Percentiles rank a stretch among this genome's conserved stretches.
phyloP scores from a whole-genome alignment of 768 basidiomycete species.

The Termitomyces sp. region DNA sequence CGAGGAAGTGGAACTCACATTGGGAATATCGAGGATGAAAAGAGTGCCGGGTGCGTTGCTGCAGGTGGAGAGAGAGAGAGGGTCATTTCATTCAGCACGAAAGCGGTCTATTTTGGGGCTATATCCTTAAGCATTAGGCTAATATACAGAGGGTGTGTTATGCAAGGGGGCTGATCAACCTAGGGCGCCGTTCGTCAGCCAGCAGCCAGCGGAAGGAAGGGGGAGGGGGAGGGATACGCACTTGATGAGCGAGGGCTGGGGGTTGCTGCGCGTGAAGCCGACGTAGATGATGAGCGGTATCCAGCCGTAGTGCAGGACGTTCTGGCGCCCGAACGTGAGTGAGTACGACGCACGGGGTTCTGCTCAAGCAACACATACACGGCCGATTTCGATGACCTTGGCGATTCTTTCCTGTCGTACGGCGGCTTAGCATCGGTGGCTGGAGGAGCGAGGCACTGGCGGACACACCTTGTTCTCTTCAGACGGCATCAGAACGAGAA shows the following conservation, averaged over 20 bases:
- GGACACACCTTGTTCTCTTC: conserved; percentile 79
- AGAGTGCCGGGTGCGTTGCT: no score
- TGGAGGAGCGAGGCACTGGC: no score
- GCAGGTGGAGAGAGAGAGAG: no score
- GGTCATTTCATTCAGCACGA: background rate
- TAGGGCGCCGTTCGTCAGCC: no score
- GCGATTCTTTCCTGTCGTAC: conserved; percentile 67
- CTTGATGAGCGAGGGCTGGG: conserved; percentile 95
- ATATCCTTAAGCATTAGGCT: conserved; percentile 20
- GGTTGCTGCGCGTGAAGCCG: conserved; percentile 88
- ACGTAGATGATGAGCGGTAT: conserved; percentile 96
- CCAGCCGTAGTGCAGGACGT: conserved; percentile 91
- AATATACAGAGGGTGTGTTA: conserved; percentile 27
- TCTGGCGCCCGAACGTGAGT: conserved; percentile 40
- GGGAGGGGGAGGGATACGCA: conserved; percentile 34
- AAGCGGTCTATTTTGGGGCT: conserved; percentile 13
- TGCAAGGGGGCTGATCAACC: conserved; percentile 92
- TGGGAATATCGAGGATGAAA: no score
- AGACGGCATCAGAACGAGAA: conserved; percentile 58
- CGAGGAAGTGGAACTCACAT: conserved; percentile 1
- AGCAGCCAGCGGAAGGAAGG: no score
- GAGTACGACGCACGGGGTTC: no score
- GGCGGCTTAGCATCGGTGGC: background rate
- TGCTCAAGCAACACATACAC: no score
- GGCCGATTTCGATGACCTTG: conserved; percentile 75